Percentiles rank a stretch among this genome's conserved stretches.
Conservation (phyloP, 2,329 filamentous ascomycete species). For the Botrytis galanthina region DNA sequence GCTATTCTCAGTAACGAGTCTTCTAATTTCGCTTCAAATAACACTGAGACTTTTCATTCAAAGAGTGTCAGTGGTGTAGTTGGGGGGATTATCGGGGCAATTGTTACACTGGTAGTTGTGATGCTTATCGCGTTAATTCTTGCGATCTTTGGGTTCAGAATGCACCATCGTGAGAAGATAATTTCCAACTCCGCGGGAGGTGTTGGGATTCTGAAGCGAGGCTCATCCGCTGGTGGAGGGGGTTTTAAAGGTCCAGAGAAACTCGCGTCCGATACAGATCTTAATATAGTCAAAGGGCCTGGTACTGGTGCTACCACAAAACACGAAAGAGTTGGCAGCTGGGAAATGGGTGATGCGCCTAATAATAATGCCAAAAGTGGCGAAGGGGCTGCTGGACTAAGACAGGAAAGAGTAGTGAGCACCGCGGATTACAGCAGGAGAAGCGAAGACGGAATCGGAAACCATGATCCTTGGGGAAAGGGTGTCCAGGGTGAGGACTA, state of each 20-base stretch:
- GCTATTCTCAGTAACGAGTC: slow-evolving; percentile 23
- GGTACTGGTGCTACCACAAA: slow-evolving; percentile 27
- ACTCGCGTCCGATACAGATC: slow-evolving; percentile 35
- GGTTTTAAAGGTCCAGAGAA: slow-evolving; percentile 39
- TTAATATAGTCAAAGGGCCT: slow-evolving; percentile 28
- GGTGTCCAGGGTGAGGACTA: slow-evolving; percentile 34
- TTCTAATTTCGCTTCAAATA: not conserved
- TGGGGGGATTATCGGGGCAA: slow-evolving; percentile 37
- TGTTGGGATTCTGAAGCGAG: slow-evolving; percentile 21
- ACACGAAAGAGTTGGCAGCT: slow-evolving; percentile 39
- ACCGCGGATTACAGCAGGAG: slow-evolving; percentile 29
- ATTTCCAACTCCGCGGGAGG: slow-evolving; percentile 11
- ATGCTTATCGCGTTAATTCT: slow-evolving; percentile 24
- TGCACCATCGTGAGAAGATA: slow-evolving; percentile 24
- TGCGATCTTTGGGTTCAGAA: slow-evolving; percentile 32
- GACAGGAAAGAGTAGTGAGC: slow-evolving; percentile 25
- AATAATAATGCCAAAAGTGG: slow-evolving; percentile 25
- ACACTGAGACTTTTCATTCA: not conserved
- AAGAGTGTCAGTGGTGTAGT: slow-evolving; percentile 22
- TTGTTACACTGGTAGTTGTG: slow-evolving; percentile 28
- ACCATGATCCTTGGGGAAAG: slow-evolving; percentile 34
- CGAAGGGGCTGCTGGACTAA: slow-evolving; percentile 30
- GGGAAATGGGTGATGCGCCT: slow-evolving; percentile 35
- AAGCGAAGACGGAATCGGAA: slow-evolving; percentile 33
- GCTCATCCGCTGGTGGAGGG: slow-evolving; percentile 19